phyloP scores from a whole-genome alignment of 2,329 filamentous ascomycete genomes.

The Leptographium galeiforme region DNA sequence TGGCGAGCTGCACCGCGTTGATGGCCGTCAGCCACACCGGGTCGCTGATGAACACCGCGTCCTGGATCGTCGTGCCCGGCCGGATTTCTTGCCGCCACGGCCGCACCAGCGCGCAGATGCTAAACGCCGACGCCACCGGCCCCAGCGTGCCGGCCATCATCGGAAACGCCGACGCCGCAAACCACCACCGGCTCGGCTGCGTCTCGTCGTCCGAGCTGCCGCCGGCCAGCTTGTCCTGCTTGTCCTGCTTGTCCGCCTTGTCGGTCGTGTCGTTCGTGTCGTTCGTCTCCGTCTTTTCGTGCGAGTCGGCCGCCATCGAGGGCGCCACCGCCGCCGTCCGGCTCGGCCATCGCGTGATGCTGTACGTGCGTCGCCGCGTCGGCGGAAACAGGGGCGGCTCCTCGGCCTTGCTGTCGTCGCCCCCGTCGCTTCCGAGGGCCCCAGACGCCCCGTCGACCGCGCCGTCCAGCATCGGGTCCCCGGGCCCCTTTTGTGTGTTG shows the following conservation, averaged over 20 bases:
- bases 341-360: not conserved
- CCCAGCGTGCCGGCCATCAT: conserved; percentile 75
- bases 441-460: no score
- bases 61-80: conserved; percentile 30
- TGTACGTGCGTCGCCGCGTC: not conserved
- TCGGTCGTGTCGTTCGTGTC: not conserved
- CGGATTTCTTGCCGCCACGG: conserved; percentile 55
- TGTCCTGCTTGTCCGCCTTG: not conserved
- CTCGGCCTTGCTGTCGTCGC: no score
- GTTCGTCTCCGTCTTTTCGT: not conserved
- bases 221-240: no score
- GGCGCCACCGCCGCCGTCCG: no score
- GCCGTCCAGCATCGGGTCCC: no score
- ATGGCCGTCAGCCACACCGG: conserved; percentile 61
- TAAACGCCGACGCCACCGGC: conserved; percentile 77
- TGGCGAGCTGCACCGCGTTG: conserved; percentile 64
- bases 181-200: conserved; percentile 44
- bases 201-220: not conserved
- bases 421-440: no score
- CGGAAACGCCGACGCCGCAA: conserved; percentile 53
- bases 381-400: no score
- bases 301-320: not conserved
- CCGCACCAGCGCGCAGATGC: conserved; percentile 71
- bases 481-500: no score
- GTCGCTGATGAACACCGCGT: conserved; percentile 45